These are phyloP conservation scores for Pulveroboletus ravenelii DNA, from an alignment of 768 basidiomycete genomes.

Conservation along the genomic window DNA sequence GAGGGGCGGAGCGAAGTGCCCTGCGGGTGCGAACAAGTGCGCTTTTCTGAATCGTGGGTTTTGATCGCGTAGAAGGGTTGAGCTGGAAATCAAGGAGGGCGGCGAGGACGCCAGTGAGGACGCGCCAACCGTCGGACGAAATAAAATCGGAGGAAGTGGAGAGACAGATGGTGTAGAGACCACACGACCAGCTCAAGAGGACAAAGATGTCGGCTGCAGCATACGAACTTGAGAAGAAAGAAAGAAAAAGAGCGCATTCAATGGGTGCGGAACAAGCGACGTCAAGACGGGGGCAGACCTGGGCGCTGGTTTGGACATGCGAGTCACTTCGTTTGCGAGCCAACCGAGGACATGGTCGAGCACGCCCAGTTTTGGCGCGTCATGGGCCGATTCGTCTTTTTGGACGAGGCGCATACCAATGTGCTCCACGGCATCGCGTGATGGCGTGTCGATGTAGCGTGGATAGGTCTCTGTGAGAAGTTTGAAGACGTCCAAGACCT, in stretches of 20 bases:
- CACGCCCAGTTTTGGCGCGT: constrained; percentile 50
- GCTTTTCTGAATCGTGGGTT: constrained; percentile 56
- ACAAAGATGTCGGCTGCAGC: constrained; percentile 62
- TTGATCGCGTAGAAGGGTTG: constrained; percentile 46
- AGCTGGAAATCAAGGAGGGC: constrained; percentile 56
- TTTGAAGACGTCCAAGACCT: constrained; percentile 65
- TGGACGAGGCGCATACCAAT: constrained; percentile 61
- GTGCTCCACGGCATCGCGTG: constrained; percentile 65
- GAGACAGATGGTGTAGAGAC: constrained; percentile 52
- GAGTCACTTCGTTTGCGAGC: constrained; percentile 63
- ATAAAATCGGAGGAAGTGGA: constrained; percentile 42
- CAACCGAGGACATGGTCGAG: constrained; percentile 72
- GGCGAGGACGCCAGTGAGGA: constrained; percentile 54
- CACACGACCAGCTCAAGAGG: constrained; percentile 67
- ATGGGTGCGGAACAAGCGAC: not conserved
- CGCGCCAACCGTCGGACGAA: constrained; percentile 45
- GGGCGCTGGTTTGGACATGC: constrained; percentile 48
- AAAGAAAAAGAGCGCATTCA: too few species aligned
- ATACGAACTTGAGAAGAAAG: constrained; percentile 38
- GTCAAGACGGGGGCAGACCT: constrained; percentile 43
- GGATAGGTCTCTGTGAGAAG: constrained; percentile 74
- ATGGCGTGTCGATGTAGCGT: constrained; percentile 68
- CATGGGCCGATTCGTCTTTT: constrained; percentile 49
- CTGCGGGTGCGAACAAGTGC: constrained; percentile 58
- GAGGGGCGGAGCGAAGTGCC: constrained; percentile 61